Evolutionary conservation across 2,329 filamentous ascomycete species (phyloP).

Genomic region (Ascosphaera apis): DNA sequence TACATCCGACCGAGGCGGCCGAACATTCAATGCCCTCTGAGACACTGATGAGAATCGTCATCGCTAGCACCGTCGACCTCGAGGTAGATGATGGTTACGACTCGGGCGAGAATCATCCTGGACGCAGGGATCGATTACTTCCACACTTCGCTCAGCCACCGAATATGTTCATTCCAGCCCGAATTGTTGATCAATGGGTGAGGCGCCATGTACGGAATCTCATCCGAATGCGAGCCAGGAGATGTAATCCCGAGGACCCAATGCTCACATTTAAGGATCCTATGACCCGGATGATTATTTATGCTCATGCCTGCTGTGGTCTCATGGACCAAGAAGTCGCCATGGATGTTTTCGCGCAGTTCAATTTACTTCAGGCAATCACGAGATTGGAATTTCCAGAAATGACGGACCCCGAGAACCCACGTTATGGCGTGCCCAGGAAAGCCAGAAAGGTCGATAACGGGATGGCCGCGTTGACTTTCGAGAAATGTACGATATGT

Average conservation of each 20-base stretch:
- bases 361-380: neutral
- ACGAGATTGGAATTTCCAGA: neutral
- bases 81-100: neutral
- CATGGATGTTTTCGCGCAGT: neutral
- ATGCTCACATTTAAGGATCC: slow-evolving; percentile 3
- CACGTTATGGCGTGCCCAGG: neutral
- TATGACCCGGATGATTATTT: slow-evolving; percentile 13
- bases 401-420: neutral
- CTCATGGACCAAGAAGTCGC: slow-evolving; percentile 10
- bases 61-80: slow-evolving; percentile 6
- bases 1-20: slow-evolving; percentile 34
- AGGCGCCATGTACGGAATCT: neutral
- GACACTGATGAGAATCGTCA: slow-evolving; percentile 19
- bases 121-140: too few relatives aligned
- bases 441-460: slow-evolving; percentile 5
- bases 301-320: slow-evolving; percentile 15
- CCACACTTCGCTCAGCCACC: neutral
- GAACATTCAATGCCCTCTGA: slow-evolving; percentile 30
- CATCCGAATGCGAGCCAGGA: neutral
- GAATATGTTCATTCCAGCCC: neutral
- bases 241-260: neutral
- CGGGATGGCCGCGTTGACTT: slow-evolving; percentile 10
- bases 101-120: too few relatives aligned
- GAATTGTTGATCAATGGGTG: neutral
- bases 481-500: slow-evolving; percentile 32